Evolutionary conservation across 2,329 filamentous ascomycete species (phyloP), one percentile per base, ranked within the genome.

Genomic region (Ophiostoma novo-ulmi): DNA sequence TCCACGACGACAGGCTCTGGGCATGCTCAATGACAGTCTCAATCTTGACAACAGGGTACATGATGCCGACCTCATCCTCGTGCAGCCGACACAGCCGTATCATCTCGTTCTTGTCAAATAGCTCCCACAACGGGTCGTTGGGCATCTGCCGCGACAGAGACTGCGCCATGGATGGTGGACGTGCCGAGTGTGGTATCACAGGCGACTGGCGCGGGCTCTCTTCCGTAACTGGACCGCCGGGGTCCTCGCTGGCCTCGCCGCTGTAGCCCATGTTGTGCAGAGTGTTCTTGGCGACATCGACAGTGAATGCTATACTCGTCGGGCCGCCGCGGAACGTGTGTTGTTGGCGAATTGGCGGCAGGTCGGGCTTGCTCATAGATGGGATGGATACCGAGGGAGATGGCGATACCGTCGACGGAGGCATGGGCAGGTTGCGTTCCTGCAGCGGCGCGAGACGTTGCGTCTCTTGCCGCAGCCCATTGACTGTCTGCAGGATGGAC

Each of bases 201-300:
- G 81, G 80, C 20, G 81, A 82, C 5, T 74, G 69, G 10, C 73
- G 76, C 0, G 78, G 76, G 1, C 77, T 78, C 11, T 77, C 77
- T 13, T 80, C 78, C 0, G 70, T 77, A 11, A 74, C 81, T 3
- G 70, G 69, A 1, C 84, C 84, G 3, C 80, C 80, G 38, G 84
- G 84, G 48, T 89, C 88, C n/a, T 91, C 88, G n/a, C 86, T 82
- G 1, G 78, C 81, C 67, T 87, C 81, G 1, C 84, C 86, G 38
- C 88, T 89, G 76, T 96, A 95, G 4, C 93, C 93, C 91, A 97
- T 97, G 72, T 89, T 94, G 76, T 93, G 90, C 52, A 97, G 84
- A 68, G 93, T 97, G 69, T 87, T 92, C 78, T 93, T 94, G 48
- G 94, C 93, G 17, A 97, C 89, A 73, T 94, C 91, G 39, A 97